phyloP scores from a whole-genome alignment of 2,329 filamentous ascomycete species.

The Neofusicoccum sp. region DNA sequence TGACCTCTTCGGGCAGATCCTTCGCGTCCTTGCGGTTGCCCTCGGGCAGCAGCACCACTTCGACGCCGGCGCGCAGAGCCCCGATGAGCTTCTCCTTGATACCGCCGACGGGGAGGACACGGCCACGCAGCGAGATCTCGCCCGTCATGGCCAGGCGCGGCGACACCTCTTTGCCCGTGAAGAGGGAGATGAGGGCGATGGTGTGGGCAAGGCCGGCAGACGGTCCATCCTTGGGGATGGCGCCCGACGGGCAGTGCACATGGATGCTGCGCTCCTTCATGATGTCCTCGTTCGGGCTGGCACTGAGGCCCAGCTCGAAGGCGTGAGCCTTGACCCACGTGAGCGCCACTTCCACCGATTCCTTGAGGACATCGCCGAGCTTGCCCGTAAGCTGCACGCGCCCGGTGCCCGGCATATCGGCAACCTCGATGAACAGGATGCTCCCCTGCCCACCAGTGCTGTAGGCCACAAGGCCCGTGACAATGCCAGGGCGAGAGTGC shows the following conservation, averaged over 20 bases:
- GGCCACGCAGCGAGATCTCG: conserved; percentile 75
- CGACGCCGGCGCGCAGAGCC: conserved; percentile 86
- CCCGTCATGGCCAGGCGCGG: conserved; percentile 94
- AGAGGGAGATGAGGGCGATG: conserved; percentile 86
- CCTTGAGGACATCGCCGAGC: conserved; percentile 93
- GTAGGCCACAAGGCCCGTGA: conserved; percentile 90
- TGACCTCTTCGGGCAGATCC: conserved; percentile 87
- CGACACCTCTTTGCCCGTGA: conserved; percentile 80
- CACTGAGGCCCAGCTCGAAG: conserved; percentile 80
- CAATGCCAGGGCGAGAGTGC: conserved; percentile 76
- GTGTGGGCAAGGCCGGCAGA: conserved; percentile 89
- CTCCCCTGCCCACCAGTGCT: conserved; percentile 82
- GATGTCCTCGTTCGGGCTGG: conserved; percentile 80
- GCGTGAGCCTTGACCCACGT: conserved; percentile 98
- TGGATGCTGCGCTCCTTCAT: conserved; percentile 95
- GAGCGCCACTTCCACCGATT: conserved; percentile 92
- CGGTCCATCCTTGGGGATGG: conserved; percentile 89
- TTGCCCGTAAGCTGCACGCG: conserved; percentile 94
- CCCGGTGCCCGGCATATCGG: conserved; percentile 92
- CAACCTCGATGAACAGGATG: conserved; percentile 97
- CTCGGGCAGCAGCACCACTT: conserved; percentile 83
- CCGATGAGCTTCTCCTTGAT: conserved; percentile 99
- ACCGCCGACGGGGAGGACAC: conserved; percentile 90
- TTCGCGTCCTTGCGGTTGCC: conserved; percentile 90
- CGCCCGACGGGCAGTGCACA: conserved; percentile 91